phyloP scores from a whole-genome alignment of 148 eudicot species.

The Nyssa sinensis region DNA sequence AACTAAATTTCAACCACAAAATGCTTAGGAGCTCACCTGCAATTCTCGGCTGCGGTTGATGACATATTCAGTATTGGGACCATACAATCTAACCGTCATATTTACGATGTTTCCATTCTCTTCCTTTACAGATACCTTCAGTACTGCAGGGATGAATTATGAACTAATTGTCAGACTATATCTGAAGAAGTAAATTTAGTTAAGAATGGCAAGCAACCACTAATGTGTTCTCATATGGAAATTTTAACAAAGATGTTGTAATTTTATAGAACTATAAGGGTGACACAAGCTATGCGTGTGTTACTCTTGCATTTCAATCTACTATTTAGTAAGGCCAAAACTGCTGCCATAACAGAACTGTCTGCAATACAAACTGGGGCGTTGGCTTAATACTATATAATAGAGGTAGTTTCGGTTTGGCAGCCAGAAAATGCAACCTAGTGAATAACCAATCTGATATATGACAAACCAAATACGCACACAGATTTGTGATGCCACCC shows the following conservation, averaged over 20 bases:
- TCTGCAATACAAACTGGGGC: too few relatives aligned
- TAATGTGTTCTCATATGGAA: background rate
- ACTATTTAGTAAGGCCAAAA: too few relatives aligned
- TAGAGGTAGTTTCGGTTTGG: background rate
- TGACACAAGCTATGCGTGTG: too few relatives aligned
- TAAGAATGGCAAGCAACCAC: background rate
- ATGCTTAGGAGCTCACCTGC: constrained; percentile 45
- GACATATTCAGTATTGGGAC: constrained; percentile 94
- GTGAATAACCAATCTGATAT: background rate
- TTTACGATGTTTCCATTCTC: constrained; percentile 45
- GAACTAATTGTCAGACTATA: background rate
- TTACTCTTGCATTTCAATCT: too few relatives aligned
- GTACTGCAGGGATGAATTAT: constrained; percentile 48
- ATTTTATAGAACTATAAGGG: too few relatives aligned
- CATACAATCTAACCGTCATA: constrained; percentile 77
- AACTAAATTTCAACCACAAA: background rate
- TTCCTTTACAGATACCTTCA: constrained; percentile 80
- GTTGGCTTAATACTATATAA: too few relatives aligned
- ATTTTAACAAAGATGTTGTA: background rate
- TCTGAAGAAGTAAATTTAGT: background rate
- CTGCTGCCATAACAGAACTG: too few relatives aligned
- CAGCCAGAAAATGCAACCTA: background rate
- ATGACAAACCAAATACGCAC: constrained; percentile 44
- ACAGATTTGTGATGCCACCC: constrained; percentile 91
- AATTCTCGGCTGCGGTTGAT: constrained; percentile 86